phyloP scores from a whole-genome alignment of 163 green algal genomes.

The Prototheca wickerhamii region DNA sequence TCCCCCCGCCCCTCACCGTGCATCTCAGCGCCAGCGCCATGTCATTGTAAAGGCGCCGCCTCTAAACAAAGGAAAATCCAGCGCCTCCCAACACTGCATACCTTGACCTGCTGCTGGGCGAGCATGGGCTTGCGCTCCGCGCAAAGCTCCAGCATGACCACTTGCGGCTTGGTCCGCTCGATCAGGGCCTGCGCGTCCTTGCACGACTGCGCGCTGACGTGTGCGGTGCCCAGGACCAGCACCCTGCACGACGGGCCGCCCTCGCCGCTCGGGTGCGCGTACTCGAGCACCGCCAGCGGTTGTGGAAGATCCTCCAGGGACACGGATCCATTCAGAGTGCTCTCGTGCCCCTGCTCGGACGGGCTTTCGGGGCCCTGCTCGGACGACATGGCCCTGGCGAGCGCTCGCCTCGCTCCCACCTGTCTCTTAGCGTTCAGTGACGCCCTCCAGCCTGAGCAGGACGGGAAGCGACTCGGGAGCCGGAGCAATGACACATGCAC shows the following conservation, averaged over 20 bases:
- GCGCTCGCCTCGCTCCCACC: too few species aligned
- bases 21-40: too few species aligned
- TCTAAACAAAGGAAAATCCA: too few species aligned
- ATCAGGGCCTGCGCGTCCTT: constrained; percentile 19
- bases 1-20: too few species aligned
- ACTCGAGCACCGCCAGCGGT: not conserved
- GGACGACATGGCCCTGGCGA: too few species aligned
- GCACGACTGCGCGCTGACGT: constrained; percentile 21
- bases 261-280: not conserved
- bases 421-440: too few species aligned
- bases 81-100: not conserved
- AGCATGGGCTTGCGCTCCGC: constrained; percentile 26
- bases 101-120: constrained; percentile 14
- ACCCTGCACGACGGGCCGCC: not conserved
- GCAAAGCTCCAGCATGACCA: constrained; percentile 36
- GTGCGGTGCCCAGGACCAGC: constrained; percentile 31
- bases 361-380: too few species aligned
- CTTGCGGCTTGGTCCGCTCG: constrained; percentile 14
- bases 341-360: not conserved
- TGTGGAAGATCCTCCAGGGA: not conserved
- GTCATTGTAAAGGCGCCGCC: too few species aligned
- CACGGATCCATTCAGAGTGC: not conserved
- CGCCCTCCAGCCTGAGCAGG: too few species aligned
- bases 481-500: too few species aligned
- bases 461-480: too few species aligned